Evolutionary conservation across 2,329 filamentous ascomycete genomes (phyloP).

Genomic region (Aureobasidium sp.): DNA sequence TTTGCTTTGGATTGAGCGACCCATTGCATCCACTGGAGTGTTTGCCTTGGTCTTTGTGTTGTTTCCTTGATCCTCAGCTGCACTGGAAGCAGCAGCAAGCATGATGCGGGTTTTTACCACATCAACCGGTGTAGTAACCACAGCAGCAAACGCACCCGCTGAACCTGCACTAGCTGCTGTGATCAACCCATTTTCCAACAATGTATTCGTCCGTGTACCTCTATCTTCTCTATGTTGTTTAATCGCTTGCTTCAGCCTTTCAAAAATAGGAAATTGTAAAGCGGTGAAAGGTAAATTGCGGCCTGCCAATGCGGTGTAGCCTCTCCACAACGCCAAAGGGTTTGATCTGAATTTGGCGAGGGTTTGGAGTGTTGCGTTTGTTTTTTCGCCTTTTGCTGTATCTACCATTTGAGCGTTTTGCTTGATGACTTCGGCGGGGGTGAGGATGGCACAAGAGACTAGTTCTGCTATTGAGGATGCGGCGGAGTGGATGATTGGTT

Average conservation of each 20-base stretch:
- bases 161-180: constrained; percentile 66
- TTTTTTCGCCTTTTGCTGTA: constrained; percentile 25
- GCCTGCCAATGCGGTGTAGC: constrained; percentile 73
- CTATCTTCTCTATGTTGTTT: constrained; percentile 34
- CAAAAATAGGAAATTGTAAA: constrained; percentile 81
- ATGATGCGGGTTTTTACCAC: constrained; percentile 88
- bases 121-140: constrained; percentile 81
- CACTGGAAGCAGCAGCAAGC: constrained; percentile 51
- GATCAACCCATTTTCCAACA: constrained; percentile 60
- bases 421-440: constrained; percentile 84
- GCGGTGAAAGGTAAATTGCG: constrained; percentile 83
- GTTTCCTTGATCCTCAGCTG: constrained; percentile 17
- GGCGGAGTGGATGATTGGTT: constrained; percentile 61
- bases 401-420: constrained; percentile 84
- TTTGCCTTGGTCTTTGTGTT: constrained; percentile 18
- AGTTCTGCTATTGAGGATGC: constrained; percentile 73
- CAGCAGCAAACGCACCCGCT: constrained; percentile 66
- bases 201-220: constrained; percentile 28
- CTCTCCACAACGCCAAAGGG: constrained; percentile 52
- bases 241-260: constrained; percentile 54
- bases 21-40: constrained; percentile 31
- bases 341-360: constrained; percentile 47
- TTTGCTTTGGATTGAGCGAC: constrained; percentile 27
- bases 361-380: constrained; percentile 48
- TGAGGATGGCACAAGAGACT: constrained; percentile 77